These are phyloP conservation scores for Grosmannia serpens DNA, from an alignment of 2,329 filamentous ascomycete species.

Conservation along the genomic window DNA sequence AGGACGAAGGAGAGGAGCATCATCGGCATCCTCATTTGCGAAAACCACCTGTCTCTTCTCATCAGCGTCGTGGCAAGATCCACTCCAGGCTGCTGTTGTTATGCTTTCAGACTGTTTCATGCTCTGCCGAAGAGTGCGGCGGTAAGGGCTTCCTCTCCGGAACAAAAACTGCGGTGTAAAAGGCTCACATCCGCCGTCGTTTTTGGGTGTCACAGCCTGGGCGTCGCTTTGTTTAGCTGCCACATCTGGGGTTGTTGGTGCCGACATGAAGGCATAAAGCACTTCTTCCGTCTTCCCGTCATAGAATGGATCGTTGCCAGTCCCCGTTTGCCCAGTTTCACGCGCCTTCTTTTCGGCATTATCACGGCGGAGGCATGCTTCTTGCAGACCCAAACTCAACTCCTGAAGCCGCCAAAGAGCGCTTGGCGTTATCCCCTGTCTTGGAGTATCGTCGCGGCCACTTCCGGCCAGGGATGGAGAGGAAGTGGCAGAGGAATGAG, in stretches of 20 bases:
- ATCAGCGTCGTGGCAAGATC: neutral
- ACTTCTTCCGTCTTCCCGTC: neutral
- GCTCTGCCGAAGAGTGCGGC: conserved; percentile 35
- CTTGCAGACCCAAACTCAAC: conserved; percentile 7
- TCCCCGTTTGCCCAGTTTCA: neutral
- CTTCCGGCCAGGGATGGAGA: conserved; percentile 12
- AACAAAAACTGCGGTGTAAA: conserved; percentile 29
- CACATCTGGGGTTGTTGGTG: conserved; percentile 5
- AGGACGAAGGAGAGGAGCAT: conserved; percentile 7
- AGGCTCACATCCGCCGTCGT: conserved; percentile 3
- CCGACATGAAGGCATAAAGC: conserved; percentile 9
- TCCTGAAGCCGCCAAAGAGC: conserved; percentile 9
- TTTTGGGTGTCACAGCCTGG: neutral
- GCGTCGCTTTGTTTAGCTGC: no score
- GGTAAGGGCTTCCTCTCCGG: conserved; percentile 43
- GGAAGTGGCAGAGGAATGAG: neutral
- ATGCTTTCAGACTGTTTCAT: conserved; percentile 26
- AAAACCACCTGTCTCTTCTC: neutral
- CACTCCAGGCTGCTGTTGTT: neutral
- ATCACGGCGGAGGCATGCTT: neutral
- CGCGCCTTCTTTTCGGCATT: neutral
- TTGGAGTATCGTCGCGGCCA: conserved; percentile 5
- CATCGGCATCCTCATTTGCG: neutral
- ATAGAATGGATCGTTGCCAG: conserved; percentile 6
- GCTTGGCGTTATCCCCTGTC: neutral